phyloP scores from a whole-genome alignment of 768 basidiomycete species.

The Phylloporus sp. region DNA sequence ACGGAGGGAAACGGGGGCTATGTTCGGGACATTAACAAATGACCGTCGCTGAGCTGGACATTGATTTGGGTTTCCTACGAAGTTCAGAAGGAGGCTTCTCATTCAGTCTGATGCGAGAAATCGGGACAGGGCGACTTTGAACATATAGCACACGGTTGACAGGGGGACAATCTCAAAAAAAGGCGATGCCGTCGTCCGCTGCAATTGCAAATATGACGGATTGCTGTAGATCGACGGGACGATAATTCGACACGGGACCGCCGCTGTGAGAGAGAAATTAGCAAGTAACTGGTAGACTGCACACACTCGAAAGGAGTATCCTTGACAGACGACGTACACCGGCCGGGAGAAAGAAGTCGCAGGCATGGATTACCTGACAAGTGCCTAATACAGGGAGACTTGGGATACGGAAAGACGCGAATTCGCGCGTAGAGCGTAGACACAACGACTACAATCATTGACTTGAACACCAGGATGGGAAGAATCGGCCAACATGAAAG shows the following conservation, averaged over 20 bases:
- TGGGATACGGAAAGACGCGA: too few relatives aligned
- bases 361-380: too few relatives aligned
- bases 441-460: too few relatives aligned
- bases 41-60: constrained; percentile 13
- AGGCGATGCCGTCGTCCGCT: constrained; percentile 13
- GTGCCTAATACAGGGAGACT: too few relatives aligned
- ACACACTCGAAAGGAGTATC: background rate
- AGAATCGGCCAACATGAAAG: background rate
- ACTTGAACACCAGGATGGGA: constrained; percentile 2
- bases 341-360: too few relatives aligned
- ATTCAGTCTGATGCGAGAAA: background rate
- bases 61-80: constrained; percentile 11
- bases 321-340: background rate
- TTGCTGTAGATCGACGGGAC: background rate
- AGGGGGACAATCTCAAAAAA: background rate
- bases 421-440: too few relatives aligned
- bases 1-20: constrained; percentile 6
- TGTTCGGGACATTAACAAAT: background rate
- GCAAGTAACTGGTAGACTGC: background rate
- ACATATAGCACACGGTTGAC: background rate
- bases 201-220: constrained; percentile 5
- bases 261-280: too few relatives aligned
- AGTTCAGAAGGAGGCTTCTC: background rate
- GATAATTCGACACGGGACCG: background rate
- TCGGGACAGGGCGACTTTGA: background rate